These are phyloP conservation scores for Phytophthora hybrid DNA, from an alignment of 352 stramenopile genomes.

Conservation along the genomic window DNA sequence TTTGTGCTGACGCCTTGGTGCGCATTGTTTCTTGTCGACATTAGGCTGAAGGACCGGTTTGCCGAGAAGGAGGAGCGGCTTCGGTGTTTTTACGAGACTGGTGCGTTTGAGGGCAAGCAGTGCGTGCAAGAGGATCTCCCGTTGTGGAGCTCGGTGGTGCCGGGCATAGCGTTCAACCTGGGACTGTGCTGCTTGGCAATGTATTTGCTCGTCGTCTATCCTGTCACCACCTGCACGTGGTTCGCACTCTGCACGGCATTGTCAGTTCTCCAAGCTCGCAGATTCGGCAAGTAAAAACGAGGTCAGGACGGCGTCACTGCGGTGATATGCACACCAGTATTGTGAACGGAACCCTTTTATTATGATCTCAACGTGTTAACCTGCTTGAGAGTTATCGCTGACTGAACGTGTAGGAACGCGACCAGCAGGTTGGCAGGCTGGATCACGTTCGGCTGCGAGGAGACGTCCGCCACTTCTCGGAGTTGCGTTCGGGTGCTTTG, in stretches of 20 bases:
- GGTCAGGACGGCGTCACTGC: not conserved
- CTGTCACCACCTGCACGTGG: constrained; percentile 44
- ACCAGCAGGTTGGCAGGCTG: not conserved
- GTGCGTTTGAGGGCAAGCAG: constrained; percentile 52
- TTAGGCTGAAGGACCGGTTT: constrained; percentile 47
- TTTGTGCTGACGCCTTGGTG: not conserved
- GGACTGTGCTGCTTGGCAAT: constrained; percentile 44
- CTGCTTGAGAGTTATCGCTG: not conserved
- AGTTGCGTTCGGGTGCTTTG: constrained; percentile 44
- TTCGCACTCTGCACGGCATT: constrained; percentile 56
- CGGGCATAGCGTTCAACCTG: constrained; percentile 53
- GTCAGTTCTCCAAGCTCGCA: constrained; percentile 57
- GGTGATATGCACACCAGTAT: not conserved
- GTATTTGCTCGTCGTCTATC: constrained; percentile 42
- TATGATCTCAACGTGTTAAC: constrained; percentile 13
- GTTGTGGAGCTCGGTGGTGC: constrained; percentile 38
- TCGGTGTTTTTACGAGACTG: constrained; percentile 70
- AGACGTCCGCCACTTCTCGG: constrained; percentile 52
- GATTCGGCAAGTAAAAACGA: constrained; percentile 51
- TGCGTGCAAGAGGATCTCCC: constrained; percentile 42
- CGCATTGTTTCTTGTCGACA: not conserved
- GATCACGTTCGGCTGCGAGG: constrained; percentile 10
- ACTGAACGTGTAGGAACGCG: not conserved
- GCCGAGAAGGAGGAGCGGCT: constrained; percentile 50
- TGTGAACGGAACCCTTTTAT: constrained; percentile 3